Evolutionary conservation across 768 basidiomycete species (phyloP).

Genomic region (Auricularia heimuer): DNA sequence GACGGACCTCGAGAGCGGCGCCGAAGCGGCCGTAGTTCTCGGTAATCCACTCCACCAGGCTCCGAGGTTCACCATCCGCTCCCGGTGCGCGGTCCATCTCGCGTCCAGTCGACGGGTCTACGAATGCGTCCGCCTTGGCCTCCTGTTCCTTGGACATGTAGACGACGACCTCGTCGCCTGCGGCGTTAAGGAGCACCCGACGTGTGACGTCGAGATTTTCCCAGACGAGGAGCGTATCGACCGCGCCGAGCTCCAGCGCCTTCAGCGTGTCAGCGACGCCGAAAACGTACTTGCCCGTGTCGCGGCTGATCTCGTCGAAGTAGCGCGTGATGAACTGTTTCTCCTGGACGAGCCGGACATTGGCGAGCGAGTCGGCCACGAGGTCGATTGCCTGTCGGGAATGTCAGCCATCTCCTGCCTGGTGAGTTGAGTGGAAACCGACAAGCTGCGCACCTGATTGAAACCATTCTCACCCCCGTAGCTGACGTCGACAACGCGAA

Average conservation of each 20-base stretch:
- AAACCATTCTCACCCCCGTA: slow-evolving; percentile 99
- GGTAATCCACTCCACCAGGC: slow-evolving; percentile 95
- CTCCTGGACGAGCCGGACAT: slow-evolving; percentile 99
- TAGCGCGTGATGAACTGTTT: slow-evolving; percentile 96
- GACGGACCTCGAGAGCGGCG: slow-evolving; percentile 61
- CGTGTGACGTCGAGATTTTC: slow-evolving; percentile 91
- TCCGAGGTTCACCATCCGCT: slow-evolving; percentile 51
- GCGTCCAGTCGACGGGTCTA: slow-evolving; percentile 85
- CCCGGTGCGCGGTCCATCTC: slow-evolving; percentile 79
- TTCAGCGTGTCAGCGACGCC: slow-evolving; percentile 96
- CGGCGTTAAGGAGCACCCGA: slow-evolving; percentile 82
- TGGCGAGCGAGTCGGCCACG: slow-evolving; percentile 88
- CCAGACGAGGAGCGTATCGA: slow-evolving; percentile 97
- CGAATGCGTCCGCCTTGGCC: slow-evolving; percentile 88
- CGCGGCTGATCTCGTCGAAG: slow-evolving; percentile 98
- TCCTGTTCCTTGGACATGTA: slow-evolving; percentile 71
- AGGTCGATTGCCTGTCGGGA: slow-evolving; percentile 80
- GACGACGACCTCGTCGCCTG: slow-evolving; percentile 72
- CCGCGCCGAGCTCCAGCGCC: slow-evolving; percentile 89
- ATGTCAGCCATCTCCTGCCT: not conserved
- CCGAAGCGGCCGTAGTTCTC: slow-evolving; percentile 99
- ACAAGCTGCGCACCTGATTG: slow-evolving; percentile 65
- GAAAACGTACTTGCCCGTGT: slow-evolving; percentile 93
- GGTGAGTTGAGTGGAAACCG: not conserved
- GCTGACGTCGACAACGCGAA: slow-evolving; percentile 97